Base-by-base conservation (phyloP, 2,329 filamentous ascomycete genomes). In the Didymella exigua region DNA sequence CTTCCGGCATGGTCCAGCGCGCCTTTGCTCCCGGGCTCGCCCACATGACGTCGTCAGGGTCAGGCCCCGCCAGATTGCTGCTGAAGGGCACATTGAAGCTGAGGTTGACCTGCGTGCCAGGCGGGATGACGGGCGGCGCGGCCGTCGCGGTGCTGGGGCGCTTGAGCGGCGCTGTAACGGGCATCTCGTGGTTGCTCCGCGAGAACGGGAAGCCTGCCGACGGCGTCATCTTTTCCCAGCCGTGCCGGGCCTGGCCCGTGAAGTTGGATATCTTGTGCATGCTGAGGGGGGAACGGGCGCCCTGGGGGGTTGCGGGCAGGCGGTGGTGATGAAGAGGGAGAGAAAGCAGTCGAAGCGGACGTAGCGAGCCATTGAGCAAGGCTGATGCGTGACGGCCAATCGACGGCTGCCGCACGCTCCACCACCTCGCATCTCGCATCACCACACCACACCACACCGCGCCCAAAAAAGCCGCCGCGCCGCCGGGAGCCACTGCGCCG, bases 51-150 rank as follows among this genome's bases (percentile, higher is more conserved):
- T 98, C 93, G 76, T 97, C 92, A 65, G 89, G 89, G 70, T 98
- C 92, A 61, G 95, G 95, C 29, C 95, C 95, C 60, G 90, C 86
- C 58, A 99, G 86, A 69, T 93, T 93, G 61, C 91, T 96, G 66
- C 92, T 88, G 78, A 98, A 97, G 58, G 95, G 95, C 43, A 99
- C 89, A 74, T 97, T 98, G 86, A 99, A 98, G 62, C 91, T 93
- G 75, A 96, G 89, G 77, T 96, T 91, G 76, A 98, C 90, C 63
- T 86, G 87, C 47, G 88, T 82, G 74, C 93, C 89, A 71, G 88
- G 84, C 60, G 88, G 82, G 62, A 89, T 87, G 54, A 89, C 86
- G 63, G 89, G 87, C 67, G 87, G 77, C 43, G 70, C 63, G 9
- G 71, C 68, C 19, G 68, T 67, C 10, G 74, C 79, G 18, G 79